A percentile compares a stretch with the other conserved stretches of the same genome.
phyloP scores from a whole-genome alignment of 345 rosid genomes.

The Xanthoceras sorbifolium region DNA sequence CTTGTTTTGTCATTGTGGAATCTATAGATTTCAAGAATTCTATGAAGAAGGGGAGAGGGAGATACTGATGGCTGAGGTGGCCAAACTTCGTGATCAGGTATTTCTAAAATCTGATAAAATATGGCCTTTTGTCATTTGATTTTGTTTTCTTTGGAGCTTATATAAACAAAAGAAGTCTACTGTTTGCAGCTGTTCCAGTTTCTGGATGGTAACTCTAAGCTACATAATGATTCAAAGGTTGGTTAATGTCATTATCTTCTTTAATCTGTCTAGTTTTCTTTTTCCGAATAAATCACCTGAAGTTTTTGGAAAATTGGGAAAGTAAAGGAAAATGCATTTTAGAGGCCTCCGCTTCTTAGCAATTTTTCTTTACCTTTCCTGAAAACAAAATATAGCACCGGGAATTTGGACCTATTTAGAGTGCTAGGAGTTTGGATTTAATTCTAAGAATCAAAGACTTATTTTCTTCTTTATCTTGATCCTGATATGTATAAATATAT shows the following conservation, averaged over 20 bases:
- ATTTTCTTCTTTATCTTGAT: constrained; percentile 19
- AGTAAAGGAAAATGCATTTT: neutral
- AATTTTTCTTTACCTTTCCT: constrained; percentile 17
- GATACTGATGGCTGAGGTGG: constrained; percentile 67
- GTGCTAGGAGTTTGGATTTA: neutral
- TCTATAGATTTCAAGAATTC: constrained; percentile 82
- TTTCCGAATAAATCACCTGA: neutral
- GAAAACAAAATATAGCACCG: neutral
- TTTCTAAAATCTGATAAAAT: constrained; percentile 23
- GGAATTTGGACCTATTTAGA: neutral
- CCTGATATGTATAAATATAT: neutral
- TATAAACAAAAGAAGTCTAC: neutral
- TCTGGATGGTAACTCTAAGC: constrained; percentile 53
- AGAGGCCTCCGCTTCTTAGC: neutral
- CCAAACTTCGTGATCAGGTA: constrained; percentile 80
- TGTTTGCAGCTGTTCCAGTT: constrained; percentile 60
- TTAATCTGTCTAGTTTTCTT: constrained; percentile 3
- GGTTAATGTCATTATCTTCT: constrained; percentile 30
- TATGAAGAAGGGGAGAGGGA: constrained; percentile 97
- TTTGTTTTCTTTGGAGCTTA: constrained; percentile 5
- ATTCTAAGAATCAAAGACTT: neutral
- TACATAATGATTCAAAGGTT: constrained; percentile 52
- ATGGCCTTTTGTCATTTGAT: constrained; percentile 9
- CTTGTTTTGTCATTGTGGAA: constrained; percentile 24
- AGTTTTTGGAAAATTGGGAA: neutral